Conservation (phyloP, 176 grass and related monocot genomes). For the Lolium multiflorum region DNA sequence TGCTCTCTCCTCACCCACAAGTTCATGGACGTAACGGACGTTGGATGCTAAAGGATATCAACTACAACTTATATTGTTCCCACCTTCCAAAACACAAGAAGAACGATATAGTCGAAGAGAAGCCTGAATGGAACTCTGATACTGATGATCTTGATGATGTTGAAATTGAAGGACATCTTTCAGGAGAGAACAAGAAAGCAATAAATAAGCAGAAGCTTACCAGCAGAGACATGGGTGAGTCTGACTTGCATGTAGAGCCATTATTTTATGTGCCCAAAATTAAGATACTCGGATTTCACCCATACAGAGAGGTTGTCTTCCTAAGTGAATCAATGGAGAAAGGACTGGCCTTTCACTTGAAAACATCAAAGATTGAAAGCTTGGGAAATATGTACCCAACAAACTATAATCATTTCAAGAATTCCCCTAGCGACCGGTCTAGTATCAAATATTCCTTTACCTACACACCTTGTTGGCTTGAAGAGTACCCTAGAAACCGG, state of each 20-base stretch:
- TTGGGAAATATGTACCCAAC: not conserved
- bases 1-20: not conserved
- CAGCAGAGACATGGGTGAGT: not conserved
- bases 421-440: rapidly evolving
- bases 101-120: not conserved
- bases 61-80: not conserved
- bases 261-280: not conserved
- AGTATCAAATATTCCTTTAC: not conserved
- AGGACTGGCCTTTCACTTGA: not conserved
- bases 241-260: not conserved
- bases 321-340: not conserved
- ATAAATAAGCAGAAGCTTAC: not conserved
- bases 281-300: not conserved
- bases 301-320: not conserved
- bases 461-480: not conserved
- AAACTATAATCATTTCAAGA: not conserved
- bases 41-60: conserved; percentile 2
- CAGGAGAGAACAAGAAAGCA: not conserved
- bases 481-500: not conserved
- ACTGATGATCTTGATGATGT: not conserved
- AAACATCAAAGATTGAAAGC: not conserved
- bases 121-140: not conserved
- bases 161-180: not conserved
- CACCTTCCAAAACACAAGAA: not conserved
- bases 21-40: not conserved